phyloP scores from a whole-genome alignment of 345 rosid genomes.

The Salix brachista region DNA sequence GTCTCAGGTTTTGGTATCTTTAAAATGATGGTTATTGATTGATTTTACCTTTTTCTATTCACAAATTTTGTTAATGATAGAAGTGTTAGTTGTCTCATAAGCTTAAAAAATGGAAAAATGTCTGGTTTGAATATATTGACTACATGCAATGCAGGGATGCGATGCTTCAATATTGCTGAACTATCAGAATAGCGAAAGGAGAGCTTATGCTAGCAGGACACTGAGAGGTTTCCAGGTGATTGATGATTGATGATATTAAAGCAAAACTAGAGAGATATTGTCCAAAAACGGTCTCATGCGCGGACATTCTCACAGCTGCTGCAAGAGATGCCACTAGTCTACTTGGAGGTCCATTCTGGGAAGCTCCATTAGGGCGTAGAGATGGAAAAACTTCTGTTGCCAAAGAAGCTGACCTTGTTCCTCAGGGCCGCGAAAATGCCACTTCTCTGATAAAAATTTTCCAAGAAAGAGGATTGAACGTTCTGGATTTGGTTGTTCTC shows the following conservation, averaged over 20 bases:
- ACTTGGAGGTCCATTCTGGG: slow-evolving; percentile 23
- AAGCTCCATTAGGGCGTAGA: slow-evolving; percentile 15
- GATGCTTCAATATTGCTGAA: slow-evolving; percentile 21
- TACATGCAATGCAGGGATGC: slow-evolving; percentile 16
- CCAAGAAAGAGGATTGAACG: slow-evolving; percentile 8
- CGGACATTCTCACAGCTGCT: slow-evolving; percentile 26
- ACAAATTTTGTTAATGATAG: background rate
- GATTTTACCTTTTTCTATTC: background rate
- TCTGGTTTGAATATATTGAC: background rate
- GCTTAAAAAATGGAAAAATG: no score
- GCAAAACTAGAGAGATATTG: slow-evolving; percentile 14
- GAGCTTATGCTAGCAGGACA: slow-evolving; percentile 14
- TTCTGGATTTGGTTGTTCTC: slow-evolving; percentile 22
- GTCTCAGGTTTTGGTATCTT: background rate
- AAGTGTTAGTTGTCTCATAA: background rate
- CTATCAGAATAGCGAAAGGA: slow-evolving; percentile 20
- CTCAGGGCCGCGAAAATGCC: slow-evolving; percentile 20
- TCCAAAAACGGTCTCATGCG: slow-evolving; percentile 23
- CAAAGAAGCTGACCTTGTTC: slow-evolving; percentile 20
- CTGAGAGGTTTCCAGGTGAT: slow-evolving; percentile 22
- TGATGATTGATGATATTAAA: slow-evolving; percentile 24
- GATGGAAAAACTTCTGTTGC: slow-evolving; percentile 16
- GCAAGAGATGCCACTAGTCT: slow-evolving; percentile 21
- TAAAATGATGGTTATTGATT: background rate
- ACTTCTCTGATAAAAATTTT: slow-evolving; percentile 14